Conservation (phyloP, 257 asterid species). For the Datura wrightii region DNA sequence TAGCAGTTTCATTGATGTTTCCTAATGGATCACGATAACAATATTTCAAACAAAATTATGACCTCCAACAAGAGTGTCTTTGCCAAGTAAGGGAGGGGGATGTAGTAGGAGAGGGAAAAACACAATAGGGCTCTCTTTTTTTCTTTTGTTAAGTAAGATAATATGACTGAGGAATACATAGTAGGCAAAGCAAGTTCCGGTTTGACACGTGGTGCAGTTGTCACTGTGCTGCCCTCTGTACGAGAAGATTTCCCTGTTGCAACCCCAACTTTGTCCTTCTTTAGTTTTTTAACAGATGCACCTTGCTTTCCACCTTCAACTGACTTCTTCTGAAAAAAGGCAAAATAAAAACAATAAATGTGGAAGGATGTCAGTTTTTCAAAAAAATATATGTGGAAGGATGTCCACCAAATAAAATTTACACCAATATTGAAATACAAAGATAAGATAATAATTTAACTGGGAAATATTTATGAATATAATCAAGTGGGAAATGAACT, state of each 20-base stretch:
- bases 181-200: conserved; percentile 85
- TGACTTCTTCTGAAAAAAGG: conserved; percentile 65
- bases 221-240: conserved; percentile 57
- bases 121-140: background rate
- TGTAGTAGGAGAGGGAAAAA: background rate
- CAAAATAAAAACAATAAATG: conserved; percentile 5
- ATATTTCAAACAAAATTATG: conserved; percentile 12
- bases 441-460: conserved; percentile 9
- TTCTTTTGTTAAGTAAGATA: background rate
- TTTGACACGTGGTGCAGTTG: conserved; percentile 89
- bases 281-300: conserved; percentile 65
- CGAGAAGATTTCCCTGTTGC: conserved; percentile 82
- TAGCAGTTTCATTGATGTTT: conserved; percentile 10
- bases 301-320: conserved; percentile 84
- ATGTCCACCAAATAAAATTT: background rate
- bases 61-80: conserved; percentile 19
- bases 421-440: background rate
- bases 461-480: background rate
- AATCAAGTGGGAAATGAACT: background rate
- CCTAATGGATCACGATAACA: conserved; percentile 5
- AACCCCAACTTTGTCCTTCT: conserved; percentile 81
- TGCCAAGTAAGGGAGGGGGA: background rate
- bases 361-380: conserved; percentile 48
- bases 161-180: conserved; percentile 52
- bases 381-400: conserved; percentile 37